A percentile compares a stretch with the other conserved stretches of the same genome.
Evolutionary conservation across 257 asterid genomes (phyloP).

Genomic region (Cinchona pubescens): DNA sequence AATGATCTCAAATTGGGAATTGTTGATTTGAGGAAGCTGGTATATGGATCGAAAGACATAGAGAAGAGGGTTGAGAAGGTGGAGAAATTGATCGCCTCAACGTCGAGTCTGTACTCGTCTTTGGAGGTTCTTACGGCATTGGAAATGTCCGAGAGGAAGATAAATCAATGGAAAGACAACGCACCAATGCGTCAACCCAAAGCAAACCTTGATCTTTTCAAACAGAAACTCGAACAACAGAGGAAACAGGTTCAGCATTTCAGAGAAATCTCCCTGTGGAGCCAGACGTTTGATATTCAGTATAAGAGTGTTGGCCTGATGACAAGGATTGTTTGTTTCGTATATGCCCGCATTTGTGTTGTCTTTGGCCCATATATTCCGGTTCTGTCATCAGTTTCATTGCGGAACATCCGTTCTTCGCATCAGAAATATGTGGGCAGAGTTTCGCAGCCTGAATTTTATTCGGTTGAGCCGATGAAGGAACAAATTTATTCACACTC

Average conservation of each 20-base stretch:
- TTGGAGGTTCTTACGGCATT: constrained; percentile 50
- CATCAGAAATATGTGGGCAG: constrained; percentile 17
- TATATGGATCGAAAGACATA: constrained; percentile 45
- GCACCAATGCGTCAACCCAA: constrained; percentile 27
- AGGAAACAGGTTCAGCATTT: constrained; percentile 50
- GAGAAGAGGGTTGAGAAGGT: constrained; percentile 48
- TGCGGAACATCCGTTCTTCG: constrained; percentile 13
- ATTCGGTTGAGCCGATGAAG: constrained; percentile 21
- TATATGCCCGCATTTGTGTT: constrained; percentile 43
- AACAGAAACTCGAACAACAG: constrained; percentile 50
- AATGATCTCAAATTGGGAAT: constrained; percentile 55
- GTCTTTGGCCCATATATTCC: constrained; percentile 47
- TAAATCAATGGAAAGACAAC: constrained; percentile 37
- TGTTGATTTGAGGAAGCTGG: constrained; percentile 33
- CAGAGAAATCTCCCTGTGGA: constrained; percentile 62
- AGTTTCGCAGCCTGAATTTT: constrained; percentile 11
- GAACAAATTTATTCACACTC: constrained; percentile 43
- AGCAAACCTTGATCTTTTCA: constrained; percentile 34
- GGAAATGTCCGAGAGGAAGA: constrained; percentile 50
- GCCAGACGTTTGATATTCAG: constrained; percentile 57
- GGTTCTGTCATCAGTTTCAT: constrained; percentile 16
- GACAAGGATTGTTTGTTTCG: constrained; percentile 52
- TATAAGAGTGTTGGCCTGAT: constrained; percentile 48
- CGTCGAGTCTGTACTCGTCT: constrained; percentile 48
- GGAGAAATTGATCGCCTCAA: constrained; percentile 50